A percentile compares a stretch with the other conserved stretches of the same genome.
These are phyloP conservation scores for Monosporascus sp. DNA, from an alignment of 2,329 filamentous ascomycete species.

Conservation along the genomic window DNA sequence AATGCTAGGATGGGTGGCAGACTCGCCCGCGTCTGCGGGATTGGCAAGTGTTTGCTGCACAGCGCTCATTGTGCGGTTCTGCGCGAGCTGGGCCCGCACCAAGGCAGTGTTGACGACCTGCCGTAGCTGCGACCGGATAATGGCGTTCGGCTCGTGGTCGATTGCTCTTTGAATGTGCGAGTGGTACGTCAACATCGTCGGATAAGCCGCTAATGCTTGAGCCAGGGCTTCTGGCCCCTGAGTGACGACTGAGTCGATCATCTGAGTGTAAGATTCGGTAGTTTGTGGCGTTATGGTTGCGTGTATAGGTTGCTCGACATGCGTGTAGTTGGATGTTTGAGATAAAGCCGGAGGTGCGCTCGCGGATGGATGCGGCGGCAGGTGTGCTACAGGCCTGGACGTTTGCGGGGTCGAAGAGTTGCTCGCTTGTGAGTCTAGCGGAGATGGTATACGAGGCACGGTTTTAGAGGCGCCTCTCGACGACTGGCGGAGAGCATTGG, in stretches of 20 bases:
- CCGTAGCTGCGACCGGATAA: constrained; percentile 43
- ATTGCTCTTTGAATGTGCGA: constrained; percentile 45
- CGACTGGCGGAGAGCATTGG: constrained; percentile 35
- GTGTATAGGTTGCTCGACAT: constrained; percentile 26
- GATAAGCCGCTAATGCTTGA: constrained; percentile 40
- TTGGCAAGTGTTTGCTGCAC: constrained; percentile 17
- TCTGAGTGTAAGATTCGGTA: constrained; percentile 37
- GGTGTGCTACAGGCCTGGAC: constrained; percentile 8
- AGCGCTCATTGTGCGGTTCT: constrained; percentile 26
- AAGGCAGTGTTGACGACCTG: constrained; percentile 43
- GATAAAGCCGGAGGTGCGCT: constrained; percentile 21
- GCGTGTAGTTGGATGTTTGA: constrained; percentile 20
- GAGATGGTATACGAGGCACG: constrained; percentile 10
- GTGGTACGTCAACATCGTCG: constrained; percentile 43
- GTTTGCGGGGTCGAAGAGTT: constrained; percentile 4
- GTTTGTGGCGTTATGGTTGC: constrained; percentile 29
- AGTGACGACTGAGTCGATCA: constrained; percentile 50
- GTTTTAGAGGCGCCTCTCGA: constrained; percentile 6
- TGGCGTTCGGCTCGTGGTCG: constrained; percentile 43
- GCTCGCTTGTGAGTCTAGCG: constrained; percentile 3
- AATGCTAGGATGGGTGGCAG: constrained; percentile 8
- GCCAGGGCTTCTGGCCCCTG: constrained; percentile 43
- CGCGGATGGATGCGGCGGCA: constrained; percentile 13
- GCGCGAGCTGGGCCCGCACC: constrained; percentile 39
- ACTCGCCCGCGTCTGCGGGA: constrained; percentile 7